Base-by-base conservation (phyloP, 441 rosid genomes). In the Sinapis alba region DNA sequence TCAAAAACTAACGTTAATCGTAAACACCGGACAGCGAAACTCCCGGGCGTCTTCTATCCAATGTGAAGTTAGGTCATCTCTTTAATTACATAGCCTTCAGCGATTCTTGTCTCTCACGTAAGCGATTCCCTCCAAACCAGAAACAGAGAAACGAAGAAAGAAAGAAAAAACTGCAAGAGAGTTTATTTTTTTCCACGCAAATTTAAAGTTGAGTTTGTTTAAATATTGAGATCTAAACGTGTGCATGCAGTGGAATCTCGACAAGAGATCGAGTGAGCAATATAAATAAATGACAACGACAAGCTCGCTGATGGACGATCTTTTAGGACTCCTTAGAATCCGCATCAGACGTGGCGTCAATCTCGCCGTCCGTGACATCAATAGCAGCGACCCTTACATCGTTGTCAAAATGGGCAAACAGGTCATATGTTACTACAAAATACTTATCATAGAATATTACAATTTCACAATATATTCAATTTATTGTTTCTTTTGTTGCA, bases 311-410 rank as follows among this genome's bases (percentile, higher is more conserved):
- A 89, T 91, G 92, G 95, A 91, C 13, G 70, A 53, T 70, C 86
- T 95, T 41, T 16, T 95, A 69, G 98, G 98, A 0, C 88, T 95
- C 66, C 93, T 95, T 10, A 77, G 97, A 68, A 83, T 95, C 73
- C 93, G 87, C 26, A 83, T 95, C 76, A 86, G 79, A 74, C 90
- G 93, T 26, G 99, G 98, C 43, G 82, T 88, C 26, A 89, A 92
- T 80, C 94, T 95, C 26, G 99, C 98, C 66, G 92, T 95, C 59
- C 97, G 99, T 13, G 98, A 95, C 58, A 89, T 95, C 65, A 84
- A 87, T 24, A 90, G 88, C 72, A 95, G 99, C 73, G 99, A 95
- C 69, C 99, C 99, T 53, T 95, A 95, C 71, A 84, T 91, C 62
- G 88, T 93, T 32, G 84, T 91, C 83, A 86, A 85, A 86, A 79